These are phyloP conservation scores for Nidularia pulvinata DNA, from an alignment of 768 basidiomycete genomes.

Conservation along the genomic window DNA sequence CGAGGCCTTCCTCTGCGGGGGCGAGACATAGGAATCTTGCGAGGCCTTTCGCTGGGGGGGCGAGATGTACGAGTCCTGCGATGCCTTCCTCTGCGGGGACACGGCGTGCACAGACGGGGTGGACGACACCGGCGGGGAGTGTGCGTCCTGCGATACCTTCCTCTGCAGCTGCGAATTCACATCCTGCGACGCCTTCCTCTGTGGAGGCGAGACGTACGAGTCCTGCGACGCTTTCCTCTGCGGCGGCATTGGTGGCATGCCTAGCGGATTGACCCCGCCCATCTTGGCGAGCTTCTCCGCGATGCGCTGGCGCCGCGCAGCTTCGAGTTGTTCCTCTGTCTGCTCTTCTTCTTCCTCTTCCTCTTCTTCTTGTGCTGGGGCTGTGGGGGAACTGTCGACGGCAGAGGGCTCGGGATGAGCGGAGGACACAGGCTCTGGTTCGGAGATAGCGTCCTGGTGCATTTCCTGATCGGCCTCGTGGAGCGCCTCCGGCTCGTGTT, in stretches of 20 bases:
- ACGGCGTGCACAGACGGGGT: not conserved
- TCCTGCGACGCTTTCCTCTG: too few relatives aligned
- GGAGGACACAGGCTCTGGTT: not conserved
- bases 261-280: conserved; percentile 66
- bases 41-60: too few relatives aligned
- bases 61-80: too few relatives aligned
- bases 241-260: not conserved
- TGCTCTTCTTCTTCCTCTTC: conserved; percentile 8
- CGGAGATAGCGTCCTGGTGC: not conserved
- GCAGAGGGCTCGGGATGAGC: too few relatives aligned
- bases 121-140: too few relatives aligned
- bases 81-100: conserved; percentile 8
- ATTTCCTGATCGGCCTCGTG: not conserved
- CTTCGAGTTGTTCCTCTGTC: conserved; percentile 50
- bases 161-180: not conserved
- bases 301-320: conserved; percentile 52
- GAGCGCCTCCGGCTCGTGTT: not conserved
- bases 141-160: too few relatives aligned
- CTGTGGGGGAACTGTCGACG: too few relatives aligned
- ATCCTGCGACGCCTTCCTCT: not conserved
- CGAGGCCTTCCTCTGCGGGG: conserved; percentile 6
- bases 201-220: conserved; percentile 8
- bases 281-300: conserved; percentile 66
- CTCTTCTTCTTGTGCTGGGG: not conserved
- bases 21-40: not conserved